Percentiles rank a stretch among this genome's conserved stretches.
Conservation (phyloP, 495 filamentous ascomycete species). For the Tuber indicum region DNA sequence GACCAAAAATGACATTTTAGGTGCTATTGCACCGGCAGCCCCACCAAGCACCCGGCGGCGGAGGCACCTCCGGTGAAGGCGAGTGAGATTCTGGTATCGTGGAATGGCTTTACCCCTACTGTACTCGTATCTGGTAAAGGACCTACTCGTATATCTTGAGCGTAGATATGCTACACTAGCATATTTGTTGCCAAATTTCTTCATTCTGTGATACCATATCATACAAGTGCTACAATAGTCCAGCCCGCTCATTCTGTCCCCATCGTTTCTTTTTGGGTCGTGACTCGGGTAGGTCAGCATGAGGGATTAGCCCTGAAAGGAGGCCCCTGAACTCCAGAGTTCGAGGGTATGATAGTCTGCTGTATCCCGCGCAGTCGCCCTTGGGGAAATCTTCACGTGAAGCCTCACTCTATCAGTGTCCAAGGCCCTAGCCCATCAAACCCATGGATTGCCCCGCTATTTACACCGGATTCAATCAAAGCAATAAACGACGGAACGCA, state of each 20-base stretch:
- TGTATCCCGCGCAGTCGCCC: background rate
- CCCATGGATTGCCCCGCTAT: background rate
- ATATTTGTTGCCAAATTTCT: background rate
- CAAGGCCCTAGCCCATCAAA: background rate
- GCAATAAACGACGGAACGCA: background rate
- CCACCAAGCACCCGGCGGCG: too few species aligned
- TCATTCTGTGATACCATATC: background rate
- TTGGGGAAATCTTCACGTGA: background rate
- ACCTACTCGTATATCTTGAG: background rate
- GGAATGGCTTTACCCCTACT: too few species aligned
- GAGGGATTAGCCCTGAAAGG: background rate
- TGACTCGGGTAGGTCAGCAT: background rate
- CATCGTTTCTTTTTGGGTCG: background rate
- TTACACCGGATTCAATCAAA: background rate
- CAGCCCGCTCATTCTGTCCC: background rate
- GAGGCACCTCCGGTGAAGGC: too few species aligned
- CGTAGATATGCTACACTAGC: background rate
- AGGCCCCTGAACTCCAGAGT: background rate
- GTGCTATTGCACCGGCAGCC: too few species aligned
- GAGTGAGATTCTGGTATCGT: too few species aligned
- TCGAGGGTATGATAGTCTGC: background rate
- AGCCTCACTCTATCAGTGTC: background rate
- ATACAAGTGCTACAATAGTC: background rate
- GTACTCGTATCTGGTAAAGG: too few species aligned
- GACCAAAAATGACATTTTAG: too few species aligned